These are phyloP conservation scores for Aspergillus indologenus DNA, from an alignment of 495 filamentous ascomycete genomes.

Conservation along the genomic window DNA sequence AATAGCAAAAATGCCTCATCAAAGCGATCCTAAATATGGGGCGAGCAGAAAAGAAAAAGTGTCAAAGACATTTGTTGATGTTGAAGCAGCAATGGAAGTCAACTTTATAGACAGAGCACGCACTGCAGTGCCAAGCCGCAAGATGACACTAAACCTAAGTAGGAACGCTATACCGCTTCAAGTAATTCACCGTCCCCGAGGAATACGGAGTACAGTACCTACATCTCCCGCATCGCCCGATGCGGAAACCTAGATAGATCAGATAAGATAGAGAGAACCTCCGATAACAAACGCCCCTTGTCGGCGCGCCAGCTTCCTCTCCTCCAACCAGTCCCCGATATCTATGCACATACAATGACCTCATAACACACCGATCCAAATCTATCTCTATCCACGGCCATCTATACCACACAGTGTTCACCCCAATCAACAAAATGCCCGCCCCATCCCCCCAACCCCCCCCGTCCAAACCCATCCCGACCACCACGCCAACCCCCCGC, in stretches of 20 bases:
- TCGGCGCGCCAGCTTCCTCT: background rate
- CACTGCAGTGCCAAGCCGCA: too few species aligned
- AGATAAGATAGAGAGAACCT: background rate
- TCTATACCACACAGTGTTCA: background rate
- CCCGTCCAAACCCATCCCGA: conserved; percentile 3
- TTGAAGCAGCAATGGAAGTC: too few species aligned
- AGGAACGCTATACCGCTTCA: too few species aligned
- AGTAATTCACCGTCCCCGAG: too few species aligned
- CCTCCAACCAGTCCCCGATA: background rate
- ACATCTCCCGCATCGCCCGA: too few species aligned
- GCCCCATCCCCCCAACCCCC: background rate
- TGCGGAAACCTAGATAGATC: background rate
- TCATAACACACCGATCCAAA: background rate
- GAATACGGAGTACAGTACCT: too few species aligned
- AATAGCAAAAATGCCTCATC: too few species aligned
- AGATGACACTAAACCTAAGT: too few species aligned
- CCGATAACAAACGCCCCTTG: background rate
- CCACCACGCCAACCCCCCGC: conserved; percentile 20
- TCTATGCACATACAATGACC: background rate
- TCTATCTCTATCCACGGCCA: background rate
- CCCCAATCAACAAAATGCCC: background rate
- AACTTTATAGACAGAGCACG: too few species aligned
- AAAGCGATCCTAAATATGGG: too few species aligned
- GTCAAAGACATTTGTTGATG: too few species aligned
- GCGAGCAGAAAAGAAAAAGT: too few species aligned